phyloP scores from a whole-genome alignment of 768 basidiomycete species.

The Boletales sp. region DNA sequence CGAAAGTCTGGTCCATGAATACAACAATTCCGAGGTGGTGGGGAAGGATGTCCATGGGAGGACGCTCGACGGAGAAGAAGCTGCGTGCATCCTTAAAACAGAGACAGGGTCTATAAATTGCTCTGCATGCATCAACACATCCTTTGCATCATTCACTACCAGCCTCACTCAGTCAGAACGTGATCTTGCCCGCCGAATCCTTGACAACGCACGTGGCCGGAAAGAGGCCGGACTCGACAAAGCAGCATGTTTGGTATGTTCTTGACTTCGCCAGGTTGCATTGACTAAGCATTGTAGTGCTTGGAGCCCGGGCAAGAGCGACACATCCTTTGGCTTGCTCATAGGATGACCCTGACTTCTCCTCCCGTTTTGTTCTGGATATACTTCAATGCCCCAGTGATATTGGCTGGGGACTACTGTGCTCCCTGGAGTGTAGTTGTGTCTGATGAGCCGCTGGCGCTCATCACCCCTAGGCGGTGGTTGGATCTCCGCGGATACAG shows the following conservation, averaged over 20 bases:
- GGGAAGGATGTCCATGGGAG: constrained; percentile 38
- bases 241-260: constrained; percentile 30
- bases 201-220: constrained; percentile 11
- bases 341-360: constrained; percentile 41
- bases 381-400: constrained; percentile 53
- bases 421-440: constrained; percentile 55
- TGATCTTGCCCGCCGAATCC: constrained; percentile 13
- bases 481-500: constrained; percentile 64
- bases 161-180: constrained; percentile 19
- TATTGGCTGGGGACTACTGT: constrained; percentile 55
- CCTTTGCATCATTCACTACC: constrained; percentile 19
- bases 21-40: constrained; percentile 13
- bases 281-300: constrained; percentile 10
- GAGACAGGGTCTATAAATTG: constrained; percentile 32
- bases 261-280: neutral
- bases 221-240: constrained; percentile 28
- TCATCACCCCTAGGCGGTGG: constrained; percentile 72
- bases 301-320: constrained; percentile 13
- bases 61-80: constrained; percentile 38
- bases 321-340: constrained; percentile 32
- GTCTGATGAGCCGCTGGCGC: constrained; percentile 40
- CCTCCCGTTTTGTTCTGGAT: constrained; percentile 64
- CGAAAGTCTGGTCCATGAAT: constrained; percentile 11
- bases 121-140: constrained; percentile 23
- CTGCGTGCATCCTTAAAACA: constrained; percentile 43